Evolutionary conservation across 2,329 filamentous ascomycete species (phyloP).

Genomic region (Ceratocystis diversiconidia): DNA sequence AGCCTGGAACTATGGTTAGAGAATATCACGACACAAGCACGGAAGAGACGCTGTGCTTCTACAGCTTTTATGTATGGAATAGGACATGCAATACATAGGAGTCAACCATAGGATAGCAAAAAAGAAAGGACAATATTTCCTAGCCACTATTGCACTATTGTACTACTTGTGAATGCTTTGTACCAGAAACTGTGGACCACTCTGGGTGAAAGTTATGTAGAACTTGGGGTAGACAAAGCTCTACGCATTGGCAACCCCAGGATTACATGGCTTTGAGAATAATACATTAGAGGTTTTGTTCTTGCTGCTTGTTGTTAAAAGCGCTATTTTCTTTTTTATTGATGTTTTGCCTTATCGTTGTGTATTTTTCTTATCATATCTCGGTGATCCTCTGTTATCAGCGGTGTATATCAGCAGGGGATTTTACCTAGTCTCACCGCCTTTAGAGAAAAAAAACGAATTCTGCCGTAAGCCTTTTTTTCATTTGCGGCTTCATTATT

Average conservation of each 20-base stretch:
- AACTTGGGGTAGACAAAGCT: no score
- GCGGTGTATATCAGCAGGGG: background rate
- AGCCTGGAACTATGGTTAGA: constrained; percentile 5
- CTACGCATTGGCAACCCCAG: no score
- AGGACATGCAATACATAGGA: background rate
- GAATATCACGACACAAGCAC: background rate
- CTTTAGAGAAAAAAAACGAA: constrained; percentile 11
- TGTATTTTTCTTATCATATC: constrained; percentile 7
- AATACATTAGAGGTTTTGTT: no score
- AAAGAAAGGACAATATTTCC: background rate
- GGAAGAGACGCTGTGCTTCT: constrained; percentile 7
- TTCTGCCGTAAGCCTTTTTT: constrained; percentile 15
- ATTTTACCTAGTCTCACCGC: constrained; percentile 13
- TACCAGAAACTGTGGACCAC: no score
- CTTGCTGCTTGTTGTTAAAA: no score
- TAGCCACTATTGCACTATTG: no score
- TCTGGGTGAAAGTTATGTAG: background rate
- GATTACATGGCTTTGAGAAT: no score
- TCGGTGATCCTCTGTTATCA: constrained; percentile 3
- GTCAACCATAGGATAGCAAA: background rate
- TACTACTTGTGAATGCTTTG: no score
- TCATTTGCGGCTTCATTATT: constrained; percentile 1
- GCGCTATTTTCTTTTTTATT: background rate
- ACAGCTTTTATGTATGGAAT: background rate
- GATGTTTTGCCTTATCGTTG: constrained; percentile 6